Percentiles rank a stretch among this genome's conserved stretches.
Conservation (phyloP, 495 filamentous ascomycete genomes). For the Aspergillus indologenus region DNA sequence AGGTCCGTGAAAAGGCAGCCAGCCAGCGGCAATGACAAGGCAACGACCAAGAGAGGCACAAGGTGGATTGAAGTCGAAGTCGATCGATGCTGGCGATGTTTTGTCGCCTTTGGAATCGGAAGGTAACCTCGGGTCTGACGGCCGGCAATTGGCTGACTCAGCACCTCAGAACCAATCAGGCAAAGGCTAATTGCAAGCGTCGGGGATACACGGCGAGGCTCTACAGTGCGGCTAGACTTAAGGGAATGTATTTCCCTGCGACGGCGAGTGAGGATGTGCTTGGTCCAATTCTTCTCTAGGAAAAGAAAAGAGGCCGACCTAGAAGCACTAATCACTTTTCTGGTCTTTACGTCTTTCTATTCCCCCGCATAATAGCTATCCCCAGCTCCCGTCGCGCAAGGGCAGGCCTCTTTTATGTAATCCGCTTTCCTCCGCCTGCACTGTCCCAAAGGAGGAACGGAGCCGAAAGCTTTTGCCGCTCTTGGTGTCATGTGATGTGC, state of each 20-base stretch:
- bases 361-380: neutral
- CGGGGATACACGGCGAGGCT: slow-evolving; percentile 43
- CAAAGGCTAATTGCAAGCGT: slow-evolving; percentile 41
- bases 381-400: neutral
- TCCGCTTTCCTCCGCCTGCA: neutral
- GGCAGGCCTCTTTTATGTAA: neutral
- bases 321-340: neutral
- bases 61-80: slow-evolving; percentile 31
- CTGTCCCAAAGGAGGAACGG: slow-evolving; percentile 9
- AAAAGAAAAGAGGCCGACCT: neutral
- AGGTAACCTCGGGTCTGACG: slow-evolving; percentile 46
- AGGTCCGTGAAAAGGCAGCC: slow-evolving; percentile 15
- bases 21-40: slow-evolving; percentile 21
- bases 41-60: slow-evolving; percentile 16
- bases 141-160: slow-evolving; percentile 38
- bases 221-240: neutral
- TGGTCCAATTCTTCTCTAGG: neutral
- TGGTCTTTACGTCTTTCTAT: neutral
- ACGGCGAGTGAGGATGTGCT: neutral
- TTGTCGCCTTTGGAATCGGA: slow-evolving; percentile 21
- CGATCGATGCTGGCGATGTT: slow-evolving; percentile 25
- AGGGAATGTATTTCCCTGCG: neutral
- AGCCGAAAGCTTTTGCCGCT: slow-evolving; percentile 13
- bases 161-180: slow-evolving; percentile 36
- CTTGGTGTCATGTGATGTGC: slow-evolving; percentile 14